Conservation (phyloP, 129 eudicot genomes). For the Oenanthe sinensis region DNA sequence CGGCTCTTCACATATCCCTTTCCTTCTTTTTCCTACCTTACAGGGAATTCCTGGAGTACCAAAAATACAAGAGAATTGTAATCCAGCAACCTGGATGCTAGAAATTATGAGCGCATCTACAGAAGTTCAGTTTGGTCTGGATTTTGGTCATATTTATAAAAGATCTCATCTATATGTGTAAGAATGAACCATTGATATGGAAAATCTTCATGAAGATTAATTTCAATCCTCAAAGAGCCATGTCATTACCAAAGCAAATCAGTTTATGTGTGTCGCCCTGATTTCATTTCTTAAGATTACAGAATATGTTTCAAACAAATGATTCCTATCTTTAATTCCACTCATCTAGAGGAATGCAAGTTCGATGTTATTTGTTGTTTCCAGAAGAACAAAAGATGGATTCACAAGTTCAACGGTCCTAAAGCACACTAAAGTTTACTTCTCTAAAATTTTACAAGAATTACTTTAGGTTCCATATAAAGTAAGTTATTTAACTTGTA, state of each 20-base stretch:
- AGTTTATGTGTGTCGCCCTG: not conserved
- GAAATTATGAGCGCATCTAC: slow-evolving; percentile 15
- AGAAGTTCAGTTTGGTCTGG: slow-evolving; percentile 20
- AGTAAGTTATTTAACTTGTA: not conserved
- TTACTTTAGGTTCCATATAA: not conserved
- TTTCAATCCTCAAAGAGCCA: not conserved
- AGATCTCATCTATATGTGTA: slow-evolving; percentile 17
- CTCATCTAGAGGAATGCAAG: not conserved
- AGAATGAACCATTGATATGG: not conserved
- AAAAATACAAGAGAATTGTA: slow-evolving; percentile 8
- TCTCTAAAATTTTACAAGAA: not conserved
- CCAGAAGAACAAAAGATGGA: not conserved
- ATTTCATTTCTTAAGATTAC: not conserved
- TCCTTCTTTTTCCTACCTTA: not conserved
- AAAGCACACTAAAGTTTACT: not conserved
- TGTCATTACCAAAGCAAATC: not conserved
- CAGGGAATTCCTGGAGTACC: slow-evolving; percentile 14
- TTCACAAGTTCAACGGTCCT: not conserved
- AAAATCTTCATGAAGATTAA: not conserved
- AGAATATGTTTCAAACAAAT: not conserved
- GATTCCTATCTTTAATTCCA: not conserved
- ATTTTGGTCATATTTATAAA: slow-evolving; percentile 18
- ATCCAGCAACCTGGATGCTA: slow-evolving; percentile 32
- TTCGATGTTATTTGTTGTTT: not conserved
- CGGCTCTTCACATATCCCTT: not conserved